These are phyloP conservation scores for Kwoniella botswanensis DNA, from an alignment of 768 basidiomycete genomes.

Conservation along the genomic window DNA sequence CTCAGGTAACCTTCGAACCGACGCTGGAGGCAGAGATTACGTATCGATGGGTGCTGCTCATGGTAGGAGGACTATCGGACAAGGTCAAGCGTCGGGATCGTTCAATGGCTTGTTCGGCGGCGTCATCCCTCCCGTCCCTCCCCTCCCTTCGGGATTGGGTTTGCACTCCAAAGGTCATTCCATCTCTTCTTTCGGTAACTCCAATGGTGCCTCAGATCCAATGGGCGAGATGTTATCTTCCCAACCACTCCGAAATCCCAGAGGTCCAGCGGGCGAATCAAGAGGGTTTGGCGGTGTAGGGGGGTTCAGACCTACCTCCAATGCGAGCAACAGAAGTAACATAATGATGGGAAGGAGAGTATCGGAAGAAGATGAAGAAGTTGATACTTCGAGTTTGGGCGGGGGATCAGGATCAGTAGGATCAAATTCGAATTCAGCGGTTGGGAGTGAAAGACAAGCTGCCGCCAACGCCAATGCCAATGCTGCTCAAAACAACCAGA, in stretches of 20 bases:
- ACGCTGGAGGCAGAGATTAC: constrained; percentile 31
- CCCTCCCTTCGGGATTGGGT: constrained; percentile 39
- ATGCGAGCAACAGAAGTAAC: constrained; percentile 4
- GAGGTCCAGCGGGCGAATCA: constrained; percentile 52
- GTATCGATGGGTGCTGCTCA: constrained; percentile 48
- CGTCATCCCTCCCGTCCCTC: constrained; percentile 47
- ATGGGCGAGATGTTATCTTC: constrained; percentile 5
- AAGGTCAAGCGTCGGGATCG: constrained; percentile 25
- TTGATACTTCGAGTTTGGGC: constrained; percentile 14
- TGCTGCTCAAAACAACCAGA: neutral
- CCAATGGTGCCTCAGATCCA: neutral
- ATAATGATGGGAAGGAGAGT: constrained; percentile 20
- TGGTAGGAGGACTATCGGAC: constrained; percentile 40
- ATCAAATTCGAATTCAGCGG: constrained; percentile 9
- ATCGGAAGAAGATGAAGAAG: constrained; percentile 31
- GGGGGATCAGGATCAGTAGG: constrained; percentile 20
- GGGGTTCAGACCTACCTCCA: constrained; percentile 15
- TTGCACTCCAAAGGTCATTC: constrained; percentile 22
- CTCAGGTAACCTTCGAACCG: constrained; percentile 55
- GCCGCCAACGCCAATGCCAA: constrained; percentile 4
- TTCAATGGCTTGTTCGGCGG: constrained; percentile 53
- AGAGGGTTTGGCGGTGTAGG: constrained; percentile 43
- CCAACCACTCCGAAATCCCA: constrained; percentile 48
- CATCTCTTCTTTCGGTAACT: constrained; percentile 20
- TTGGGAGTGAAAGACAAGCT: constrained; percentile 17